phyloP scores from a whole-genome alignment of 2,329 filamentous ascomycete genomes.

The Fusarium papillatum region DNA sequence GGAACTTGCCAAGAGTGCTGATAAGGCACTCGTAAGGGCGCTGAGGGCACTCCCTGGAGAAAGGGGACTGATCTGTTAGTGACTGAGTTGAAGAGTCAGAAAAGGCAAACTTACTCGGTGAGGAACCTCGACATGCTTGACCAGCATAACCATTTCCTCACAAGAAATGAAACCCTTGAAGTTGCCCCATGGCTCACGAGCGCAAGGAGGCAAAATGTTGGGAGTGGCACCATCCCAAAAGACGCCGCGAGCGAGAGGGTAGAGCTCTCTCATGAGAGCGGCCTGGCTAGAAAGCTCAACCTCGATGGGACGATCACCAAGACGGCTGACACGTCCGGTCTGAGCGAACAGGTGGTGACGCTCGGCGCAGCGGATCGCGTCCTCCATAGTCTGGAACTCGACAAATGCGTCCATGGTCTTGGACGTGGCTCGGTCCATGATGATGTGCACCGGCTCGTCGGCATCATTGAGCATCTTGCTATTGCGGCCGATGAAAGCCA shows the following conservation, averaged over 20 bases:
- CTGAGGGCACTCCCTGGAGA: conserved; percentile 72
- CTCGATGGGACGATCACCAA: conserved; percentile 71
- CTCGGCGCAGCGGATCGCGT: conserved; percentile 67
- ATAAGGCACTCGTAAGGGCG: conserved; percentile 76
- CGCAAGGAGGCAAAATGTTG: conserved; percentile 49
- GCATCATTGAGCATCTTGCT: conserved; percentile 66
- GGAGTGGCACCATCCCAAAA: conserved; percentile 66
- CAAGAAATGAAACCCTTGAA: conserved; percentile 73
- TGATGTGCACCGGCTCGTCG: conserved; percentile 71
- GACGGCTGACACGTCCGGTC: conserved; percentile 58
- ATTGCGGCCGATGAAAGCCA: conserved; percentile 71
- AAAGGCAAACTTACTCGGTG: conserved; percentile 65
- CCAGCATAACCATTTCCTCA: conserved; percentile 74
- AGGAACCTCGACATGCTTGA: conserved; percentile 73
- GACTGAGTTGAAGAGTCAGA: background rate
- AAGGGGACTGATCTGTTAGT: conserved; percentile 63
- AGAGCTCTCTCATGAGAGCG: conserved; percentile 72
- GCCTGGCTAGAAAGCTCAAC: conserved; percentile 69
- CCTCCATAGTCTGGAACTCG: conserved; percentile 66
- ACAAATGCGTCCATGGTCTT: conserved; percentile 75
- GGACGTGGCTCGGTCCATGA: conserved; percentile 73
- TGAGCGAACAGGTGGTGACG: conserved; percentile 56
- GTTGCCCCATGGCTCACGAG: conserved; percentile 60
- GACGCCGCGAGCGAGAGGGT: conserved; percentile 69
- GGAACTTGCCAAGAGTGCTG: conserved; percentile 72